Evolutionary conservation across 371 early-diverging fungal genomes (phyloP).

Genomic region (Mortierella sp.): DNA sequence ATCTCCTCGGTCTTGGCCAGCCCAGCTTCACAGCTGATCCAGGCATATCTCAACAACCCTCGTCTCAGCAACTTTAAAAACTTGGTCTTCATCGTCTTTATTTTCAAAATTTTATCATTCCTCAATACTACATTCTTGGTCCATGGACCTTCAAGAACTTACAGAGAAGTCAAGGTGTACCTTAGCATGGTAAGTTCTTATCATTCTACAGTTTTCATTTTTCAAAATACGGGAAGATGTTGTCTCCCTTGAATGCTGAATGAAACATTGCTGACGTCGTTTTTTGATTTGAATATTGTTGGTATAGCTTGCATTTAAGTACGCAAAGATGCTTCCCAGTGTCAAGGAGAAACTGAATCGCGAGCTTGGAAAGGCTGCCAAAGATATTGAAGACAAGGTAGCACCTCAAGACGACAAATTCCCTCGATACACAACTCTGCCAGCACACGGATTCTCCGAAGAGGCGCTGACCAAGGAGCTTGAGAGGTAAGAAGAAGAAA

Average conservation of each 20-base stretch:
- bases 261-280: neutral
- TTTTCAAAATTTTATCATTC: conserved; percentile 65
- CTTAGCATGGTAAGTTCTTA: conserved; percentile 56
- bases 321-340: conserved; percentile 68
- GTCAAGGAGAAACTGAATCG: conserved; percentile 68
- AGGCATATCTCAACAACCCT: conserved; percentile 58
- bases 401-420: conserved; percentile 73
- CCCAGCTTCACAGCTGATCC: conserved; percentile 43
- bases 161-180: conserved; percentile 62
- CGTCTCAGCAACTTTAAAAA: conserved; percentile 66
- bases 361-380: conserved; percentile 77
- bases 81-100: conserved; percentile 69
- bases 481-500: conserved; percentile 58
- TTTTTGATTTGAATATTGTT: neutral
- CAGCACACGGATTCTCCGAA: conserved; percentile 73
- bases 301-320: conserved; percentile 67
- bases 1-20: conserved; percentile 37
- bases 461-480: conserved; percentile 71
- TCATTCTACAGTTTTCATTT: neutral
- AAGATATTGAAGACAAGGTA: conserved; percentile 82
- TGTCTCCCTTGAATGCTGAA: too few species aligned
- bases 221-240: neutral
- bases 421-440: conserved; percentile 73
- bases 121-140: conserved; percentile 67
- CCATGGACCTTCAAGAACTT: conserved; percentile 68